Percentiles rank a stretch among this genome's conserved stretches.
Evolutionary conservation across 1,284 basidiomycete genomes (phyloP).

Genomic region (Ceratobasidium papillatum): DNA sequence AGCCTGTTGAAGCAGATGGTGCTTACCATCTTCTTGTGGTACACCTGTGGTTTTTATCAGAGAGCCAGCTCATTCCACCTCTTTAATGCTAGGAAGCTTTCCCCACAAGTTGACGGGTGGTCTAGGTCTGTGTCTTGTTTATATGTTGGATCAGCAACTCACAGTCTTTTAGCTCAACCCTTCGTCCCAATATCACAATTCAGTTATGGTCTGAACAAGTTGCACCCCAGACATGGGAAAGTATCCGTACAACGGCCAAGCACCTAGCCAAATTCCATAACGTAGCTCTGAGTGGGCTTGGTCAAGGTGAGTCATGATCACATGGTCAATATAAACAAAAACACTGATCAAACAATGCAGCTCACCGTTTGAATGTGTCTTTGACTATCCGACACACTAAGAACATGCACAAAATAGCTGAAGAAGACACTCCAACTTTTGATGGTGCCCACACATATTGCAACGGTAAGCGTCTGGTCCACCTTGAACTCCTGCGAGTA

Average conservation of each 20-base stretch:
- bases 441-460: neutral
- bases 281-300: neutral
- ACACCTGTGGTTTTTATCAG: neutral
- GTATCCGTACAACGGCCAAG: neutral
- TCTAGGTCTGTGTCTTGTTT: neutral
- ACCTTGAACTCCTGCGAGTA: neutral
- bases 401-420: neutral
- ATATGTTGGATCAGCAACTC: neutral
- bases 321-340: neutral
- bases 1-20: neutral
- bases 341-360: neutral
- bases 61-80: no score
- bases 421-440: neutral
- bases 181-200: neutral
- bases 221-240: neutral
- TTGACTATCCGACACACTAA: neutral
- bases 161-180: neutral
- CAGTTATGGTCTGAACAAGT: neutral
- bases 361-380: neutral
- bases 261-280: neutral
- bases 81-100: neutral
- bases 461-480: neutral
- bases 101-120: neutral
- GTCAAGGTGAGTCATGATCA: neutral
- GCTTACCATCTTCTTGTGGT: neutral